Conservation (phyloP, 1,139 yeast species). For the Magnusiomyces paraingens region DNA sequence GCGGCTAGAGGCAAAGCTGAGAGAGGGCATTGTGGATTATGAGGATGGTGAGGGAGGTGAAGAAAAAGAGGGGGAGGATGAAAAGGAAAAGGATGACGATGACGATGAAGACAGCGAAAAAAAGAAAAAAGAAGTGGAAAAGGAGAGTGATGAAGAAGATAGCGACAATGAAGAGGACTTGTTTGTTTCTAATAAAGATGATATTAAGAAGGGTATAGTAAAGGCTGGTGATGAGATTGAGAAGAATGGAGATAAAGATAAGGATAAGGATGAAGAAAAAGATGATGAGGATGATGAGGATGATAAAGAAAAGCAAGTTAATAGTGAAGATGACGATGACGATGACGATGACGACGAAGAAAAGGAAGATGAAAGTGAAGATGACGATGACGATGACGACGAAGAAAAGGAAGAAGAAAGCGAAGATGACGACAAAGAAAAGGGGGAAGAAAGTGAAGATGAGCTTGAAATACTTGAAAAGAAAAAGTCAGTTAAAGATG, state of each 20-base stretch:
- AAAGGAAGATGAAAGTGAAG: background rate
- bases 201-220: background rate
- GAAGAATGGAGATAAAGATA: background rate
- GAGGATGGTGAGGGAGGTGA: slow-evolving; percentile 9
- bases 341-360: slow-evolving; percentile 8
- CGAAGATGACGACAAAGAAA: slow-evolving; percentile 18
- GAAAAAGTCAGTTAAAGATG: slow-evolving; percentile 10
- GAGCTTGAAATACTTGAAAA: slow-evolving; percentile 7
- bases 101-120: slow-evolving; percentile 18
- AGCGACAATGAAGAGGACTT: slow-evolving; percentile 7
- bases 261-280: background rate
- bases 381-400: slow-evolving; percentile 6
- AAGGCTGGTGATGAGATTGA: background rate
- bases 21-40: slow-evolving; percentile 10
- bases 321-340: background rate
- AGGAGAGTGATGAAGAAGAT: slow-evolving; percentile 21
- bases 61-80: slow-evolving; percentile 17
- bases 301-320: background rate
- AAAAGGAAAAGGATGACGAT: slow-evolving; percentile 15
- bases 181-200: slow-evolving; percentile 6
- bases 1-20: slow-evolving; percentile 13
- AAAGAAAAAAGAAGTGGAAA: slow-evolving; percentile 18
- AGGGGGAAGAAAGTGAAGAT: slow-evolving; percentile 19
- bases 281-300: background rate
- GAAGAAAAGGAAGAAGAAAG: slow-evolving; percentile 15